Conservation (phyloP, 2,329 filamentous ascomycete species). For the Talaromyces marneffei region DNA sequence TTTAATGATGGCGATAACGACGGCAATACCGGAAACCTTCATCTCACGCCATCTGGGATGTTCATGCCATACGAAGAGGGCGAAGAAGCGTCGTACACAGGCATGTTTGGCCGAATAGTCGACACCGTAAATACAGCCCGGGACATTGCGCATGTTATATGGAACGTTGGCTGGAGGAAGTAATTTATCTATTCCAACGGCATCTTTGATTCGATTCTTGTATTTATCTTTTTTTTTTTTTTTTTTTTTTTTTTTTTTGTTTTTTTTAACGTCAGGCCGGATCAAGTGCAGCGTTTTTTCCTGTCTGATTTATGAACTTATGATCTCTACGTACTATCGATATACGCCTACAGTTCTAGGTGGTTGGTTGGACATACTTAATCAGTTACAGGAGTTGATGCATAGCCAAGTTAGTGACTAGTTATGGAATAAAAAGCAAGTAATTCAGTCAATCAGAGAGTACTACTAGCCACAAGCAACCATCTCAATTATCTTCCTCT, state of each 20-base stretch:
- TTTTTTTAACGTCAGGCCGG: neutral
- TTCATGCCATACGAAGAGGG: conserved; percentile 81
- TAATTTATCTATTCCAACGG: conserved; percentile 20
- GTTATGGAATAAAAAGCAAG: neutral
- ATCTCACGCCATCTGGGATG: conserved; percentile 79
- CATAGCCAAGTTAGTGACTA: neutral
- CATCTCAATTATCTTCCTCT: neutral
- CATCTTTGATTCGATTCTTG: neutral
- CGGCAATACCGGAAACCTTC: conserved; percentile 51
- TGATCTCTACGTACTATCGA: neutral
- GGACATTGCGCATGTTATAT: conserved; percentile 61
- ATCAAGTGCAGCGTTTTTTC: neutral
- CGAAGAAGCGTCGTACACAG: conserved; percentile 52
- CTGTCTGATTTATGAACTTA: neutral
- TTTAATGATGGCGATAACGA: conserved; percentile 17
- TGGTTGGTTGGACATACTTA: neutral
- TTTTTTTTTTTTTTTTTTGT: conserved; percentile 5
- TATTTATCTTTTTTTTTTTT: conserved; percentile 5
- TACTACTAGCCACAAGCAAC: neutral
- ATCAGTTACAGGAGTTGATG: neutral
- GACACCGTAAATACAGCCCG: conserved; percentile 66
- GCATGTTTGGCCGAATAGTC: conserved; percentile 71
- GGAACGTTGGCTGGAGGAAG: conserved; percentile 60
- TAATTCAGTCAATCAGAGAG: too few relatives aligned
- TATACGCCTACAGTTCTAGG: neutral